Evolutionary conservation across 495 filamentous ascomycete species (phyloP).

Genomic region (Talaromyces thailandensis): DNA sequence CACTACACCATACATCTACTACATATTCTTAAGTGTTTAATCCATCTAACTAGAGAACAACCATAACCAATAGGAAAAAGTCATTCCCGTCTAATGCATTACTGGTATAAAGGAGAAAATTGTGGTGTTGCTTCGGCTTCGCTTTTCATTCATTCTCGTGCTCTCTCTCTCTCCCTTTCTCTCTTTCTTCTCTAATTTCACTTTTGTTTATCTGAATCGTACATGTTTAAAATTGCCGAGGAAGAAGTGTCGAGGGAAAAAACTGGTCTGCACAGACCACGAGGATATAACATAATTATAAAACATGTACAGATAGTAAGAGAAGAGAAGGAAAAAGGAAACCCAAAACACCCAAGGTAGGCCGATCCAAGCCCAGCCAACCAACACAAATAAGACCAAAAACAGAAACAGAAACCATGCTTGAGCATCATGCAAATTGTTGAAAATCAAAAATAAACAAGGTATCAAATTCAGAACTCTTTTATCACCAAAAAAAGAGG

Average conservation of each 20-base stretch:
- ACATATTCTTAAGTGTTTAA: not conserved
- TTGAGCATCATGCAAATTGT: not conserved
- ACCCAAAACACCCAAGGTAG: not conserved
- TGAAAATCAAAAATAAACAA: not conserved
- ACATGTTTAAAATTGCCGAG: not conserved
- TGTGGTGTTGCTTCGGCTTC: not conserved
- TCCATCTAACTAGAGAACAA: not conserved
- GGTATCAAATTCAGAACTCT: constrained; percentile 2
- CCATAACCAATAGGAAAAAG: not conserved
- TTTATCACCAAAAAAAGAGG: not conserved
- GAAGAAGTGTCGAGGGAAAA: not conserved
- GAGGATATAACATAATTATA: not conserved
- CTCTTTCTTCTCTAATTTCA: not conserved
- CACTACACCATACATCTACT: not conserved
- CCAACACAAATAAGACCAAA: not conserved
- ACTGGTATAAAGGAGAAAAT: not conserved
- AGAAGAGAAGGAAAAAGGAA: not conserved
- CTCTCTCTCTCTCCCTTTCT: not conserved
- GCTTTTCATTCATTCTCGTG: not conserved
- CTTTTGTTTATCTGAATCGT: not conserved
- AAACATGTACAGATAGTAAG: constrained; percentile 1
- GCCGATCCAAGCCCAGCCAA: not conserved
- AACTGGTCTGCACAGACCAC: not conserved
- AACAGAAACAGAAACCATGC: not conserved
- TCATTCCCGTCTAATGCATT: not conserved